These are phyloP conservation scores for Entomortierella parvispora DNA, from an alignment of 192 early-diverging fungal species.

Conservation along the genomic window DNA sequence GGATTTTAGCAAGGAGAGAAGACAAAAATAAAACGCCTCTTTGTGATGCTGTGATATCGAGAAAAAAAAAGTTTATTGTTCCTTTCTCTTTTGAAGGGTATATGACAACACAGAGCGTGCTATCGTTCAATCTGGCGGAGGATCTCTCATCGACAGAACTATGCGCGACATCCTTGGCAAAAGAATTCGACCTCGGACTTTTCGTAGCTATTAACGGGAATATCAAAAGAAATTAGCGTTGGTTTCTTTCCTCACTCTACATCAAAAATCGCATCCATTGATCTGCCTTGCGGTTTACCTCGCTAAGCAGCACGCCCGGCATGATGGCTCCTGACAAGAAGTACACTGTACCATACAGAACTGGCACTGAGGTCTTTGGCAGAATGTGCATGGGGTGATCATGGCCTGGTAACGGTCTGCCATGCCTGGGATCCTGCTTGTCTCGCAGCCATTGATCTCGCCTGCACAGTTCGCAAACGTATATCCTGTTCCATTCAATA, in stretches of 20 bases:
- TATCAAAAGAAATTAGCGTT: not conserved
- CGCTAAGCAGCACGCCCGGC: slow-evolving; percentile 27
- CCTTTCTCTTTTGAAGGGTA: no score
- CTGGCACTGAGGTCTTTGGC: slow-evolving; percentile 39
- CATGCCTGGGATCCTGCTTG: slow-evolving; percentile 39
- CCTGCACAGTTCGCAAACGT: slow-evolving; percentile 44
- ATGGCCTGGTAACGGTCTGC: slow-evolving; percentile 27
- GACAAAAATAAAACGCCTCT: not conserved
- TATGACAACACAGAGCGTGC: no score
- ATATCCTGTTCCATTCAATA: not conserved
- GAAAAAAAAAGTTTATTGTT: not conserved
- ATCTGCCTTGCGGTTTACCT: slow-evolving; percentile 13
- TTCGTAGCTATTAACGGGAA: slow-evolving; percentile 19
- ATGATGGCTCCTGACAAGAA: slow-evolving; percentile 23
- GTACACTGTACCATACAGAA: slow-evolving; percentile 34
- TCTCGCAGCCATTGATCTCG: slow-evolving; percentile 44
- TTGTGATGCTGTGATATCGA: not conserved
- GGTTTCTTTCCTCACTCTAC: not conserved
- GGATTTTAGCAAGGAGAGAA: not conserved
- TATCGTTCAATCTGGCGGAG: no score
- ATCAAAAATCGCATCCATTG: not conserved
- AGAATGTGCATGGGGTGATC: slow-evolving; percentile 29
- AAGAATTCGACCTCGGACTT: slow-evolving; percentile 35
- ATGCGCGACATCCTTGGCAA: slow-evolving; percentile 17
- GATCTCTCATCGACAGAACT: not conserved